Conservation (phyloP, 148 eudicot species). For the Hydrangea macrophylla region DNA sequence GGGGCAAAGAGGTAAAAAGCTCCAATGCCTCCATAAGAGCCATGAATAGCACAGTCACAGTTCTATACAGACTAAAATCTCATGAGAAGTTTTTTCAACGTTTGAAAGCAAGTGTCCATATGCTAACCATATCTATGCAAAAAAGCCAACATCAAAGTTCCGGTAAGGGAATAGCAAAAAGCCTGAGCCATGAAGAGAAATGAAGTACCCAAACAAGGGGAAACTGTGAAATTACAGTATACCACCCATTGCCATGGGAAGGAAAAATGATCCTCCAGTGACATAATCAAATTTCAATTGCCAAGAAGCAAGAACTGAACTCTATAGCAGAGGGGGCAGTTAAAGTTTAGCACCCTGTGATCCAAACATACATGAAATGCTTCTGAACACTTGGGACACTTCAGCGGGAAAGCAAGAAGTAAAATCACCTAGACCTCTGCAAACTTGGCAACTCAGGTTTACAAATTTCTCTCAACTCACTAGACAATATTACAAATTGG, state of each 20-base stretch:
- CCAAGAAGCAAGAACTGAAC: background rate
- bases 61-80: too few species aligned
- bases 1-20: too few species aligned
- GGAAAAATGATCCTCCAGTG: background rate
- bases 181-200: background rate
- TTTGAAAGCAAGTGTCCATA: too few species aligned
- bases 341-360: background rate
- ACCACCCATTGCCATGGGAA: background rate
- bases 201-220: background rate
- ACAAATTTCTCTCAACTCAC: too few species aligned
- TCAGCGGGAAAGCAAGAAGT: background rate
- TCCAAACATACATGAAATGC: too few species aligned
- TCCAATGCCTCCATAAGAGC: too few species aligned
- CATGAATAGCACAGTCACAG: too few species aligned
- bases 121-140: too few species aligned
- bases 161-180: background rate
- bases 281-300: background rate
- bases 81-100: too few species aligned
- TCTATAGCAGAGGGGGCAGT: background rate
- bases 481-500: background rate
- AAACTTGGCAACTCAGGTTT: background rate
- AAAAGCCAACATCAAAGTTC: too few species aligned
- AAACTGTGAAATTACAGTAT: background rate
- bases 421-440: background rate
- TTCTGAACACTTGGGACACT: background rate